Base-by-base conservation (phyloP, 2,329 filamentous ascomycete species). In the Ceratocystis ficicola region DNA sequence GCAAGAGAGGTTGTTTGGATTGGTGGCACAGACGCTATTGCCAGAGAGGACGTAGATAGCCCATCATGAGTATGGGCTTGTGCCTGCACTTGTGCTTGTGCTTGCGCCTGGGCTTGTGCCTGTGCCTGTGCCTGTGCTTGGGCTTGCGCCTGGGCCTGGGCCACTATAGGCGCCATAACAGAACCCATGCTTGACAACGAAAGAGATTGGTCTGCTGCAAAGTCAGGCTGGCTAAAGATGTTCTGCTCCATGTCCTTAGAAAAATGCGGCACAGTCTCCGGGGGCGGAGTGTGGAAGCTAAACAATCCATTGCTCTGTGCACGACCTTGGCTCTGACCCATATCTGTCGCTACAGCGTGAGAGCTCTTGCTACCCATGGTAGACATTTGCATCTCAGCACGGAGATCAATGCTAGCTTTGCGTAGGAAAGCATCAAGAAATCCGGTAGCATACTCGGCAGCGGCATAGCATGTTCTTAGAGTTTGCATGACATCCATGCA, bases 371-470 rank as follows among this genome's bases (percentile, higher is more conserved):
- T 8, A 32, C 28, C 55, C 55, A 10, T 59, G 55, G 17, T 36
- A 30, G 7, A n/a, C 55, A 30, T 32, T 8, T 36, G 55, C 32
- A 72, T 71, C 61, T 72, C 75, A 15, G 70, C 70, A 63, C 76
- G 82, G 48, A 90, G 79, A 66, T 89, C 85, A 69, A 94, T 91
- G 66, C 89, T 86, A 7, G 90, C 90, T 77, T 95, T 95, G 69
- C 89, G 86, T 69, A 96, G 88, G 0, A 91, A 90, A 1, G 91
- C 90, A 73, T 95, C 90, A n/a, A 96, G 81, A 77, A 96, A 96
- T 1, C 89, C 89, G 0, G 89, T 93, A n/a, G 90, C 91, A 71
- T 94, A 96, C 74, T 96, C 92, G n/a, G 93, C 93, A 0, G 92
- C 91, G 0, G 91, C 86, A 72, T 97, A 96, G 36, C 91, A 89